Conservation (phyloP, 2,329 filamentous ascomycete species). For the Colletotrichum sansevieriae region DNA sequence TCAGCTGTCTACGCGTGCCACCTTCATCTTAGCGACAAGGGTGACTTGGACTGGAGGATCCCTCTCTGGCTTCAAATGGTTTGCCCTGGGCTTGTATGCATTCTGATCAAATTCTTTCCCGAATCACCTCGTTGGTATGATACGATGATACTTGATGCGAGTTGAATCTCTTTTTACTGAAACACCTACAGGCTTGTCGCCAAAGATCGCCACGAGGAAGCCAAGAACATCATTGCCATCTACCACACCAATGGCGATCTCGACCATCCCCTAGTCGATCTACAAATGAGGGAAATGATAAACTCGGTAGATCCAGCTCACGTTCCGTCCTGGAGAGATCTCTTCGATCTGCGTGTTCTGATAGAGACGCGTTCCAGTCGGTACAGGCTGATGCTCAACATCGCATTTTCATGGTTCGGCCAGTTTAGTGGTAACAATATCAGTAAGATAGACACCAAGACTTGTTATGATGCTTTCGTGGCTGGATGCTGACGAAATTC, state of each 20-base stretch:
- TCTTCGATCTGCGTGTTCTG: slow-evolving; percentile 53
- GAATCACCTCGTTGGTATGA: slow-evolving; percentile 51
- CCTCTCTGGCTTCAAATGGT: slow-evolving; percentile 52
- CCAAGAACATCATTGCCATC: slow-evolving; percentile 60
- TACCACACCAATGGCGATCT: slow-evolving; percentile 62
- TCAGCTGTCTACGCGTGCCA: slow-evolving; percentile 50
- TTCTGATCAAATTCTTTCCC: slow-evolving; percentile 51
- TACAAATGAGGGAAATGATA: slow-evolving; percentile 44
- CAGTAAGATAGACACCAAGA: slow-evolving; percentile 38
- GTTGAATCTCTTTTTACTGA: no score
- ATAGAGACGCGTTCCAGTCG: slow-evolving; percentile 52
- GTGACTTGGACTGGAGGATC: slow-evolving; percentile 50
- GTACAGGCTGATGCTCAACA: slow-evolving; percentile 54
- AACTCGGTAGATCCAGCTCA: slow-evolving; percentile 16
- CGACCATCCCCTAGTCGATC: slow-evolving; percentile 43
- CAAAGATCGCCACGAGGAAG: slow-evolving; percentile 64
- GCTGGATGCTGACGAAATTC: slow-evolving; percentile 30
- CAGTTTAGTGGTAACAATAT: slow-evolving; percentile 51
- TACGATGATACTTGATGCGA: no score
- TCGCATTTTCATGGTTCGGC: slow-evolving; percentile 57
- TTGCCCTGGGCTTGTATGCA: slow-evolving; percentile 48
- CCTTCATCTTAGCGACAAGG: slow-evolving; percentile 45
- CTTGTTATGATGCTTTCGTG: neutral
- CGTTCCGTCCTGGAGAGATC: slow-evolving; percentile 50
- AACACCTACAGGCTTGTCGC: slow-evolving; percentile 56